phyloP scores from a whole-genome alignment of 768 basidiomycete species.

The Chalciporus pseudorubinellus region DNA sequence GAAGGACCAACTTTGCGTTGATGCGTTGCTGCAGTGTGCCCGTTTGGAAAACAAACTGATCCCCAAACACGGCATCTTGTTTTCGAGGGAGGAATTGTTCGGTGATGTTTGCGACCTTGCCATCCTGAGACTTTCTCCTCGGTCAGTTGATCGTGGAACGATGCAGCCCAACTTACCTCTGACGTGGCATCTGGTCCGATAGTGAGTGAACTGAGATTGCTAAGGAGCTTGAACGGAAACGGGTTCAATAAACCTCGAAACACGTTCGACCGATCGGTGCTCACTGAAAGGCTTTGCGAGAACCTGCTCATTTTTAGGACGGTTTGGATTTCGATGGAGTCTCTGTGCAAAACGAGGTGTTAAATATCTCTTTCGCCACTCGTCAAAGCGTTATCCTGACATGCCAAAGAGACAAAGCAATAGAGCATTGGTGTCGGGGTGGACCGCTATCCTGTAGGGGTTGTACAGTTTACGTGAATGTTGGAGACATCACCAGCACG shows the following conservation, averaged over 20 bases:
- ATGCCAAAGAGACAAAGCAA: constrained; percentile 21
- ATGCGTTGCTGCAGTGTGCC: constrained; percentile 19
- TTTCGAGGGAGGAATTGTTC: constrained; percentile 31
- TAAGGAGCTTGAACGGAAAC: constrained; percentile 20
- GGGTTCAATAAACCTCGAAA: not conserved
- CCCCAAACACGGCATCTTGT: constrained; percentile 28
- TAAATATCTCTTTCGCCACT: constrained; percentile 30
- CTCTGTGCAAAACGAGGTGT: not conserved
- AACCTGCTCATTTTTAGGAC: constrained; percentile 28
- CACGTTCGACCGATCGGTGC: not conserved
- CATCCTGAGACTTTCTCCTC: constrained; percentile 12
- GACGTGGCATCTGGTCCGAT: constrained; percentile 2
- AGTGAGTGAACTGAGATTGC: constrained; percentile 22
- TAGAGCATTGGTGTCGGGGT: constrained; percentile 6
- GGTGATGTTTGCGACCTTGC: constrained; percentile 18
- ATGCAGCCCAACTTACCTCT: constrained; percentile 18
- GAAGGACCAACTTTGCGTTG: constrained; percentile 27
- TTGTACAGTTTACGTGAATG: constrained; percentile 9
- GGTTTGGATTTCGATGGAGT: not conserved
- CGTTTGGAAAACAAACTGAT: constrained; percentile 31
- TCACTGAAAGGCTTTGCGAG: constrained; percentile 31
- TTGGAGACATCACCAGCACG: not conserved
- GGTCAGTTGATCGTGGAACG: constrained; percentile 1
- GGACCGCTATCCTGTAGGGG: constrained; percentile 11
- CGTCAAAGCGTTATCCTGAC: constrained; percentile 21